A percentile compares a stretch with the other conserved stretches of the same genome.
Evolutionary conservation across 495 filamentous ascomycete species (phyloP).

Genomic region (Podospora anserina): DNA sequence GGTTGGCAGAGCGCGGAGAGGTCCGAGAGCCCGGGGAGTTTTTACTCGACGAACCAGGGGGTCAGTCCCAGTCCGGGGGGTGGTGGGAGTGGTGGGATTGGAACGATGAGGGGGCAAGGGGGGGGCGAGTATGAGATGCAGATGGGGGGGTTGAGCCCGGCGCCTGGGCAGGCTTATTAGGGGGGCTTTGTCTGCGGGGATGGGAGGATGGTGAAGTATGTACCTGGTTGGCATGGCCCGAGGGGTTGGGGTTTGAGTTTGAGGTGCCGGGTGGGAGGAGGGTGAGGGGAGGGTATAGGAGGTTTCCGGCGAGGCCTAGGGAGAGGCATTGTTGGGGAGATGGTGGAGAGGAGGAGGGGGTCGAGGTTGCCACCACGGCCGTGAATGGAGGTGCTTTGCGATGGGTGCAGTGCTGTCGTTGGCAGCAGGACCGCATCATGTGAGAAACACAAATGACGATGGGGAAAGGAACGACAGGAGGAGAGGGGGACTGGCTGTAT

Average conservation of each 20-base stretch:
- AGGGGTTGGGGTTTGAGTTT: not conserved
- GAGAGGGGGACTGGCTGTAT: not conserved
- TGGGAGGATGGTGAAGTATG: not conserved
- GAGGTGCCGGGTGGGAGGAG: not conserved
- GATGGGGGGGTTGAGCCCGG: constrained; percentile 4
- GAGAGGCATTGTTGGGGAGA: not conserved
- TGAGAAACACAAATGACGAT: not conserved
- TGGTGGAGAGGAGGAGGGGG: not conserved
- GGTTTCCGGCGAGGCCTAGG: not conserved
- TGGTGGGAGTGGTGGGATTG: not conserved
- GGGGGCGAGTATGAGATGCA: not conserved
- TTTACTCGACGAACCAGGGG: not conserved
- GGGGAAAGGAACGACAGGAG: not conserved
- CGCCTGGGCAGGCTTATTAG: constrained; percentile 22
- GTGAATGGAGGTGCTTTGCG: not conserved
- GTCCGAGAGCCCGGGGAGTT: not conserved
- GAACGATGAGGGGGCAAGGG: not conserved
- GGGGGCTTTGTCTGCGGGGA: not conserved
- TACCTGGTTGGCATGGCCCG: not conserved
- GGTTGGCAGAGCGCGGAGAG: not conserved
- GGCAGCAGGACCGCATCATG: not conserved
- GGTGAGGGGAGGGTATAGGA: not conserved
- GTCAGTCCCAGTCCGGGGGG: not conserved
- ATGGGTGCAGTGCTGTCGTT: not conserved
- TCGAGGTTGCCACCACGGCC: not conserved